Base-by-base conservation (phyloP, 2,329 filamentous ascomycete species). In the Sporothrix inflata region DNA sequence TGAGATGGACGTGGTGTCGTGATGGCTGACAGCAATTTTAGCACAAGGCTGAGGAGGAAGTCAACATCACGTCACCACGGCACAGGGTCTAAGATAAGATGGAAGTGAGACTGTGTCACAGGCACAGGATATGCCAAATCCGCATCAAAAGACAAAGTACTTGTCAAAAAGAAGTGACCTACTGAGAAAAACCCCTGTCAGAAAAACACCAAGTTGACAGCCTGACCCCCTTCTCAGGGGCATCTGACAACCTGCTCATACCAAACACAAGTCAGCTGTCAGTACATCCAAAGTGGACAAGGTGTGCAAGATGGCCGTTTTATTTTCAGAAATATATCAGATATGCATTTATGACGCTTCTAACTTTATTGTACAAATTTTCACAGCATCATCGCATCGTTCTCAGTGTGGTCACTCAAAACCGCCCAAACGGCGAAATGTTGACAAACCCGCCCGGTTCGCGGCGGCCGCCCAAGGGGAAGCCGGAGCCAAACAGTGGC, bases 401-500 rank as follows among this genome's bases (percentile, higher is more conserved):
- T n/a, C 14, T 34, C 27, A 57, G 5, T n/a, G n/a, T n/a, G n/a
- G n/a, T 4, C 9, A 21, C n/a, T 65, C 21, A 72, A 34, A 72
- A 69, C 12, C 51, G 53, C 1, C 70, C 47, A 69, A 70, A 72
- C 1, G 34, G 57, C 0, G 55, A 34, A 19, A 72, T 45, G 21
- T 70, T 72, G 30, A 70, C 60, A 70, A 72, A 72, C 3, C 71
- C 72, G 24, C 69, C 63, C n/a, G 60, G 63, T 4, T 69, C 60
- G 11, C 60, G n/a, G 11, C 60, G 38, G 12, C 60, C 60, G 38
- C 70, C 66, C 30, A 74, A 72, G 5, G 66, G 71, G 30, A 74
- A 72, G 4, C 73, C 67, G 6, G 65, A 49, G 14, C 73, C 73
- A 49, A 72, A 61, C 1, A 74, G 19, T 1, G 73, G 73, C 8